Base-by-base conservation (phyloP, 2,329 filamentous ascomycete genomes). In the Hypoxylon sp. region DNA sequence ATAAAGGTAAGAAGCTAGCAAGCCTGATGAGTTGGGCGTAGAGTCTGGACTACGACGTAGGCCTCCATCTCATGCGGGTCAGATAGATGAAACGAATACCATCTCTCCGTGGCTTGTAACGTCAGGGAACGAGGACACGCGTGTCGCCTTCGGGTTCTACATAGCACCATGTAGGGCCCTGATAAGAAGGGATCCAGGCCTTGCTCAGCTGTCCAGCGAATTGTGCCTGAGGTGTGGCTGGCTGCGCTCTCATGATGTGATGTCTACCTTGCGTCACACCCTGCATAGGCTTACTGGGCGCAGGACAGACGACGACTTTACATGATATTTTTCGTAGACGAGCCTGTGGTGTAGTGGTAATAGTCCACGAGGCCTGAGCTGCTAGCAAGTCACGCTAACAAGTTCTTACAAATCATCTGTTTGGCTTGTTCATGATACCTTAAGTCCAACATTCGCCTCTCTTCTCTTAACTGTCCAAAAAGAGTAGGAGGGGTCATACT, bases 171-270 rank as follows among this genome's bases (percentile, higher is more conserved):
- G n/a, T n/a, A n/a, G n/a, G n/a, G n/a, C n/a, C n/a, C n/a, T n/a
- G n/a, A n/a, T n/a, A n/a, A n/a, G n/a, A 50, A 58, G 33, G 47
- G 57, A 61, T 63, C 56, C 50, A 58, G 58, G 58, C 54, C 58
- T 61, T n/a, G n/a, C n/a, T n/a, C n/a, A n/a, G n/a, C n/a, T n/a
- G n/a, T n/a, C n/a, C n/a, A 58, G 61, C 41, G 45, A 27, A 48
- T 33, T 52, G 33, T 51, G 54, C 48, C 47, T 55, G 27, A 37
- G 18, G 33, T 24, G 11, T 47, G 53, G 41, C 21, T 20, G 20
- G 4, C 38, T 13, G 18, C 38, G 42, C 11, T 23, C 24, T 41
- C 35, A 59, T 59, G 55, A 48, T 56, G 50, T 62, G 55, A 59
- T 59, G 33, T 48, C 43, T 37, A 38, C 26, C 18, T 29, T 51